phyloP scores from a whole-genome alignment of 1,139 yeast genomes.

The Candida sp. region DNA sequence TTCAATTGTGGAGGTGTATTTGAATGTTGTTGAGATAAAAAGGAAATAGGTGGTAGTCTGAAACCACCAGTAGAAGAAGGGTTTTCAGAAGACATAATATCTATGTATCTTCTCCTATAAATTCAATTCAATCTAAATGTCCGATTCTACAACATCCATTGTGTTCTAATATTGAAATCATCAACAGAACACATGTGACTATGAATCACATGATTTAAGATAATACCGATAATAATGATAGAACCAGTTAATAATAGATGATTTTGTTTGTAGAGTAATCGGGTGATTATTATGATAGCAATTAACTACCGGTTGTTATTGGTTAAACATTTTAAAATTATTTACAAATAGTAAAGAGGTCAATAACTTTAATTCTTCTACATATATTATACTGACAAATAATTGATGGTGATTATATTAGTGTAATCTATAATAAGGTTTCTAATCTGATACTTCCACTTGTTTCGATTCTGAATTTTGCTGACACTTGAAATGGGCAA shows the following conservation, averaged over 20 bases:
- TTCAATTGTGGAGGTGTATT: slow-evolving; percentile 8
- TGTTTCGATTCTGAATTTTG: neutral
- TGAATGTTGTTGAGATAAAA: slow-evolving; percentile 15
- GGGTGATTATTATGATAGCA: no score
- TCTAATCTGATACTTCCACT: neutral
- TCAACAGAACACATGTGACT: neutral
- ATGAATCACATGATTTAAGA: no score
- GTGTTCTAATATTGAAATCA: neutral
- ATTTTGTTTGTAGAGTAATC: no score
- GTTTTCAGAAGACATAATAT: neutral
- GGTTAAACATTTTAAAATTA: no score
- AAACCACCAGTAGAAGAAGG: slow-evolving; percentile 7
- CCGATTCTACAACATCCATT: no score
- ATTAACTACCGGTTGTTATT: no score
- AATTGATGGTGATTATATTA: no score
- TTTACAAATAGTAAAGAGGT: no score
- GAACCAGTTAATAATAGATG: no score
- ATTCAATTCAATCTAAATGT: neutral
- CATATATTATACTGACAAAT: no score
- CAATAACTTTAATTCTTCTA: no score
- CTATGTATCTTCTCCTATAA: neutral
- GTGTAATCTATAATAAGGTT: neutral
- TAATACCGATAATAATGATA: no score
- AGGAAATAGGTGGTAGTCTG: slow-evolving; percentile 27
- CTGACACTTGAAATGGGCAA: slow-evolving; percentile 70